Evolutionary conservation across 2,329 filamentous ascomycete genomes (phyloP).

Genomic region (Xylariaceae sp.): DNA sequence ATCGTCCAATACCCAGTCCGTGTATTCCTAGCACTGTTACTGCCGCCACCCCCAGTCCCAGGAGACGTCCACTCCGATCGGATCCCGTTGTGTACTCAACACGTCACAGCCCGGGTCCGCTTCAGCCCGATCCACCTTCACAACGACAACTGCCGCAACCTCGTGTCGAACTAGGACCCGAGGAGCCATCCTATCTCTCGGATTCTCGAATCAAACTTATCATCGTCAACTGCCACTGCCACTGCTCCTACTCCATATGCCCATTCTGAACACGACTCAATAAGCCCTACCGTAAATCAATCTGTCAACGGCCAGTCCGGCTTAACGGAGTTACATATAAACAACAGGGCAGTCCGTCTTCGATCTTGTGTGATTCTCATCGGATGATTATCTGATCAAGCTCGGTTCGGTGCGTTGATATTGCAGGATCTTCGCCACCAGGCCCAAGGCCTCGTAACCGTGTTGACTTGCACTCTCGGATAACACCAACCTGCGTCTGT

Average conservation of each 20-base stretch:
- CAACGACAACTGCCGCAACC: constrained; percentile 21
- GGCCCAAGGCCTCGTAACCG: constrained; percentile 25
- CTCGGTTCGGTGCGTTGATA: constrained; percentile 29
- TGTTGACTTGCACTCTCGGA: constrained; percentile 27
- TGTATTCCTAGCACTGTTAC: constrained; percentile 21
- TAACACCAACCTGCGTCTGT: constrained; percentile 21
- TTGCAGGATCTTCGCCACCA: constrained; percentile 27
- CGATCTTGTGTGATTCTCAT: constrained; percentile 20
- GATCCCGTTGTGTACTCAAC: constrained; percentile 25
- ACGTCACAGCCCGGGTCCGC: constrained; percentile 35
- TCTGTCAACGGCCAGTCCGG: constrained; percentile 21
- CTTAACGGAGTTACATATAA: constrained; percentile 20
- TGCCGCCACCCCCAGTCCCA: constrained; percentile 13
- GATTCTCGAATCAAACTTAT: constrained; percentile 36
- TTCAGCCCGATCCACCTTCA: constrained; percentile 26
- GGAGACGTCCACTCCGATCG: constrained; percentile 22
- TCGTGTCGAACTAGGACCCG: constrained; percentile 26
- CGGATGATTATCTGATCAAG: constrained; percentile 31
- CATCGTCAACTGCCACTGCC: constrained; percentile 19
- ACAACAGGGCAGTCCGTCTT: constrained; percentile 11
- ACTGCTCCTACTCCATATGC: too few species aligned
- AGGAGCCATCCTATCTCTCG: constrained; percentile 47
- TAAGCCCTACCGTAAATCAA: constrained; percentile 8
- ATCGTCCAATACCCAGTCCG: constrained; percentile 18
- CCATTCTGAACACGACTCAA: constrained; percentile 7